phyloP scores from a whole-genome alignment of 768 basidiomycete species.

The Chalciporus chontae region DNA sequence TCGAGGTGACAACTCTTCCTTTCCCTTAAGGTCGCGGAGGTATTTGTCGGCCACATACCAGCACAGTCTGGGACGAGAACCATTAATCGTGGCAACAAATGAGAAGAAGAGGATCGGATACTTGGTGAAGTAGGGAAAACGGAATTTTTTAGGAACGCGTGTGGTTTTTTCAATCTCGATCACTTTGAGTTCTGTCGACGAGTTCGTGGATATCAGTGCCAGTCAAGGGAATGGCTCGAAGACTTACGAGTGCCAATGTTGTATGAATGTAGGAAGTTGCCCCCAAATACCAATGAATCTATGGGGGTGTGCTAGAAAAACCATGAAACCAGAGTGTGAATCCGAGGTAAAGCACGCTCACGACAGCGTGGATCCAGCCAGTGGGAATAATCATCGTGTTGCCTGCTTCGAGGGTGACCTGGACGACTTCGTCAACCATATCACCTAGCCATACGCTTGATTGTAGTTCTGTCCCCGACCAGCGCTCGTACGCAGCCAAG shows the following conservation, averaged over 20 bases:
- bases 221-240: background rate
- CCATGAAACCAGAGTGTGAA: constrained; percentile 2
- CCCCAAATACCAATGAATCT: constrained; percentile 94
- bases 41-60: constrained; percentile 90
- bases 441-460: constrained; percentile 89
- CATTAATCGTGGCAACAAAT: constrained; percentile 4
- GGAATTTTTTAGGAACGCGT: constrained; percentile 88
- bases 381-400: constrained; percentile 95
- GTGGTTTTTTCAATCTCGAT: constrained; percentile 91
- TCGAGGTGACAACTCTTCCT: constrained; percentile 50
- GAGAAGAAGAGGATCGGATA: constrained; percentile 32
- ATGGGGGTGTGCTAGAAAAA: constrained; percentile 73
- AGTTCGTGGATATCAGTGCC: too few relatives aligned
- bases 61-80: constrained; percentile 54
- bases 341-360: constrained; percentile 37
- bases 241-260: constrained; percentile 79
- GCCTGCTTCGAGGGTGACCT: constrained; percentile 69
- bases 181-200: constrained; percentile 70
- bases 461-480: constrained; percentile 92
- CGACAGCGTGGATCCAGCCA: constrained; percentile 98
- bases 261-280: constrained; percentile 95
- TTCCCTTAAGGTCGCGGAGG: constrained; percentile 63
- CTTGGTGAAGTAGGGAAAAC: constrained; percentile 81
- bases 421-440: constrained; percentile 86
- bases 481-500: constrained; percentile 84